Evolutionary conservation across 169 alveolate genomes (phyloP).

Genomic region (Fabrea salina): DNA sequence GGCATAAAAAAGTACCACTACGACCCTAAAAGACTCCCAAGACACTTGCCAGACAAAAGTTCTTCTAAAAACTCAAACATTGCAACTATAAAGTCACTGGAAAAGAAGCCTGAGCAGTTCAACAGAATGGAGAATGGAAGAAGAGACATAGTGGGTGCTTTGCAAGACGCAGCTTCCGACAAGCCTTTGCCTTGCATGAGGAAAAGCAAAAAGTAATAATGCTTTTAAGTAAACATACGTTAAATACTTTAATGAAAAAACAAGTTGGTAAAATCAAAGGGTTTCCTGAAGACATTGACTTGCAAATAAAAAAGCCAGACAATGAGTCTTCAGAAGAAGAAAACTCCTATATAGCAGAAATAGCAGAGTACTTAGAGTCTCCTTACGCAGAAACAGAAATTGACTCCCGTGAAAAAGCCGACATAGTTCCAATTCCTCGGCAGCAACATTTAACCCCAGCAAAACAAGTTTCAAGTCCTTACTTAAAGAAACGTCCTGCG

Average conservation of each 20-base stretch:
- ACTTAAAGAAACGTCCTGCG: not conserved
- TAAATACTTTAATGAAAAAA: too few relatives aligned
- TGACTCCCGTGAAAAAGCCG: not conserved
- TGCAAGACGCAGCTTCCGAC: constrained; percentile 19
- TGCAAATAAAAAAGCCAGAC: too few relatives aligned
- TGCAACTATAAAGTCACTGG: not conserved
- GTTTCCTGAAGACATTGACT: too few relatives aligned
- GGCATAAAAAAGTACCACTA: constrained; percentile 18
- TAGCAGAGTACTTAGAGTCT: not conserved
- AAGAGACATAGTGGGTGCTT: constrained; percentile 19
- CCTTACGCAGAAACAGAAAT: not conserved
- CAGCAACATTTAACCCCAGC: not conserved
- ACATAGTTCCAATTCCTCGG: not conserved
- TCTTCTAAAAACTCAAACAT: not conserved
- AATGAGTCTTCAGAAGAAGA: not conserved
- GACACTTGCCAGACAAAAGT: not conserved
- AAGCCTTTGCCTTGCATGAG: constrained; percentile 31
- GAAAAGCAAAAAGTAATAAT: not conserved
- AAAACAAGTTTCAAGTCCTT: not conserved
- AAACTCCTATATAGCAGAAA: not conserved
- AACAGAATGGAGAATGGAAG: not conserved
- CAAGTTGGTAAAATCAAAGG: too few relatives aligned
- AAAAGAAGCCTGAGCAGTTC: not conserved
- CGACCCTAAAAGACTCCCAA: not conserved
- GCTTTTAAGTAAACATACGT: not conserved